Evolutionary conservation across 1,139 yeast species (phyloP), one percentile per base, ranked within the genome.

Genomic region (Kodamaea sp.): DNA sequence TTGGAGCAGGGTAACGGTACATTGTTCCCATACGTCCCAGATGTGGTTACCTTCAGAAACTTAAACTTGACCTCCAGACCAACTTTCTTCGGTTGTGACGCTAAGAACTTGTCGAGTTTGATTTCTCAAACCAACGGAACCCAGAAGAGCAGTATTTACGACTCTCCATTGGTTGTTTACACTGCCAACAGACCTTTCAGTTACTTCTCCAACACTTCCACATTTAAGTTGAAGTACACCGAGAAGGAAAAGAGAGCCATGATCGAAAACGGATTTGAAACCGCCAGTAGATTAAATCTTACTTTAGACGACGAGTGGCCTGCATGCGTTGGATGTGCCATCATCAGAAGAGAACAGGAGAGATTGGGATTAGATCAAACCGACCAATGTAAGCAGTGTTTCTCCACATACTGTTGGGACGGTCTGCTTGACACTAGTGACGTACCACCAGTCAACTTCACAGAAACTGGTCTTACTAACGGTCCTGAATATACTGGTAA

Each of bases 71-170:
- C 73, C 4, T 61, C 72, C 7, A 62, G 51, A 43, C 75, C 75
- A 18, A 61, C 70, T 1, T 69, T 69, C 42, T 68, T 69, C 39
- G 75, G 75, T 3, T 69, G 75, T 48, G 61, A 66, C 39, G 73
- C 71, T 5, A 42, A 45, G 4, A 67, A 69, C 44, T 49, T 65
- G 43, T 58, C 74, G 1, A 57, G 59, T 6, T 55, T 70, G 37
- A 42, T 48, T 2, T 60, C 60, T 19, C 13, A 24, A 12, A 14
- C 37, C 15, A 31, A 37, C 31, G 16, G 41, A 9, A 19, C 37
- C 13, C 20, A 16, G 21, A 28, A 26, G 15, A 23, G 26, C 15
- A 19, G 24, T 11, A 33, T 41, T 5, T 42, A 25, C 29, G 67
- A 66, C 40, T 63, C 70, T 13, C 75, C 75, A 1, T 39, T 69